Base-by-base conservation (phyloP, 306 rosid species). In the Dicorynia guianensis region DNA sequence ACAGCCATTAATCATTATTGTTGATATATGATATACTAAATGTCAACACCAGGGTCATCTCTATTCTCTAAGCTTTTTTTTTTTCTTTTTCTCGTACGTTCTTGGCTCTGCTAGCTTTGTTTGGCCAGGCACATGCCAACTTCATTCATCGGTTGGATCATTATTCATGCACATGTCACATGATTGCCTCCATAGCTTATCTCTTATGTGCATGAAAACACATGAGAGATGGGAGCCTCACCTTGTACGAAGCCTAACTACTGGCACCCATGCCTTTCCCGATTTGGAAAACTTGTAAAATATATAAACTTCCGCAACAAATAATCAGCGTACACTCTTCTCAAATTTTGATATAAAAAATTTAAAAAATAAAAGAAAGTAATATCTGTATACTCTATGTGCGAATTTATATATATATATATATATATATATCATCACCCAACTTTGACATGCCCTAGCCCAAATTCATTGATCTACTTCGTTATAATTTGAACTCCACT, bases 71-170 rank as follows among this genome's bases (percentile, higher is more conserved):
- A 36, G 62, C 63, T 48, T 35, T 8, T 38, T 36, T 63, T 38
- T 55, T 44, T 55, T 34, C 12, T 0, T 10, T 9, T 44, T 25
- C 1, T 25, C 25, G 30, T 47, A 18, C 18, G 17, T 62, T 7
- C 20, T 18, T 6, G 64, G 60, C 52, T 39, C 4, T 38, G 63
- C 30, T 25, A 25, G 30, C 6, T 40, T 9, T 12, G 13, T 13
- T 63, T 62, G 61, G 74, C 56, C 63, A 39, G 18, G 76, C 80
- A 54, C 62, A 71, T 48, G 84, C 69, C 71, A 72, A 69, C 64
- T 69, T 43, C 46, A 11, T 46, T 75, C 71, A 48, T 72, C 72
- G 70, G 66, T 56, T 43, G 59, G 48, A 15, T 46, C 46, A 59
- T 46, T 44, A 44, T 44, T 50, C 43, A 18, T 53, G 79, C 79